These are phyloP conservation scores for Thinopyrum obtusiflorum DNA, from an alignment of 202 grass and related monocot genomes.

Conservation along the genomic window DNA sequence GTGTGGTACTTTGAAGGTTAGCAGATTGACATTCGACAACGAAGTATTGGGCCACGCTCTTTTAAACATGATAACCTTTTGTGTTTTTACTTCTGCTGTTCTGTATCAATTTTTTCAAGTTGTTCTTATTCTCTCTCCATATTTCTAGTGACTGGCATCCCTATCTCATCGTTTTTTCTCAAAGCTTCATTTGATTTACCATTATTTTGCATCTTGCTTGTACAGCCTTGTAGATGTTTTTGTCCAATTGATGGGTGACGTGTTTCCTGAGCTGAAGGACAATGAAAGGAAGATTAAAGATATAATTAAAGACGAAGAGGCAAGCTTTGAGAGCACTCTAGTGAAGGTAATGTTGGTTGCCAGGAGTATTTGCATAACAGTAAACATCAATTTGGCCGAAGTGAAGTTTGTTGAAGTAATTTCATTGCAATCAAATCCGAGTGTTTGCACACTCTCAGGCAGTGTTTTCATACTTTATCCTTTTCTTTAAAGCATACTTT, in stretches of 20 bases:
- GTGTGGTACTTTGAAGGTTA: background rate
- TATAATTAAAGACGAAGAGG: conserved; percentile 87
- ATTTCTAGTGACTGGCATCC: background rate
- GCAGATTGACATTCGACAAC: background rate
- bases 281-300: conserved; percentile 73
- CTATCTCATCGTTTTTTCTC: background rate
- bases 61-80: background rate
- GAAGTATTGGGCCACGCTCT: background rate
- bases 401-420: background rate
- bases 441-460: background rate
- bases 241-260: conserved; percentile 73
- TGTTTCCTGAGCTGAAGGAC: conserved; percentile 79
- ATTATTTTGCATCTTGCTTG: conserved; percentile 26
- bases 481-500: background rate
- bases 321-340: conserved; percentile 91
- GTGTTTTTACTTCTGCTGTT: background rate
- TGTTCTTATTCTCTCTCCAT: background rate
- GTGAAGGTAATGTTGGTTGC: conserved; percentile 66
- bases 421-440: background rate
- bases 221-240: conserved; percentile 78
- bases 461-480: background rate
- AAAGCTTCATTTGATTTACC: background rate
- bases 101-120: background rate
- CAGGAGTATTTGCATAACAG: background rate
- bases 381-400: background rate